Evolutionary conservation across 352 stramenopile species (phyloP).

Genomic region (Globisporangium lucens): DNA sequence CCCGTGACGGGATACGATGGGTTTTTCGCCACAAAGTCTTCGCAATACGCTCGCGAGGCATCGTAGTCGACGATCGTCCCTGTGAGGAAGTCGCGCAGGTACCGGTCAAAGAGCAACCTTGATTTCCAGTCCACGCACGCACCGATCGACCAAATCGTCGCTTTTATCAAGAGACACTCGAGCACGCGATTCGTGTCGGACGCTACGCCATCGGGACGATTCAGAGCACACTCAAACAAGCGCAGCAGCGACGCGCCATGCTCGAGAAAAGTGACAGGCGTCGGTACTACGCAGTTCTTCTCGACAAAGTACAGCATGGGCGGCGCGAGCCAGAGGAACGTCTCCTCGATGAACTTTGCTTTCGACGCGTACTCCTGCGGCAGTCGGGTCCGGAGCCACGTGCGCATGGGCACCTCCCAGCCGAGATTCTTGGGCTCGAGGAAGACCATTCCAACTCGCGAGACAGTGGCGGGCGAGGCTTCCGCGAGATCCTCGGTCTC

Average conservation of each 20-base stretch:
- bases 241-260: constrained; percentile 82
- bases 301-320: constrained; percentile 92
- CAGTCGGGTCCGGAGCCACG: constrained; percentile 75
- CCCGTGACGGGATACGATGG: constrained; percentile 53
- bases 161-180: constrained; percentile 87
- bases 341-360: constrained; percentile 52
- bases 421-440: constrained; percentile 90
- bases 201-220: constrained; percentile 48
- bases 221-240: constrained; percentile 81
- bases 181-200: constrained; percentile 74
- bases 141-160: constrained; percentile 90
- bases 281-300: constrained; percentile 84
- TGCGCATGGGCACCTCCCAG: constrained; percentile 86
- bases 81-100: constrained; percentile 68
- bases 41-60: constrained; percentile 46
- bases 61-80: constrained; percentile 33
- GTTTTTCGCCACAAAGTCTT: constrained; percentile 87
- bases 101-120: constrained; percentile 79
- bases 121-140: constrained; percentile 88
- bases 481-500: constrained; percentile 92
- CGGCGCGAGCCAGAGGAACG: constrained; percentile 90
- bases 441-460: constrained; percentile 92
- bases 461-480: constrained; percentile 88
- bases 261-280: constrained; percentile 88
- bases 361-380: constrained; percentile 33